phyloP scores from a whole-genome alignment of 1,284 basidiomycete genomes.

The Ceratobasidium sp. region DNA sequence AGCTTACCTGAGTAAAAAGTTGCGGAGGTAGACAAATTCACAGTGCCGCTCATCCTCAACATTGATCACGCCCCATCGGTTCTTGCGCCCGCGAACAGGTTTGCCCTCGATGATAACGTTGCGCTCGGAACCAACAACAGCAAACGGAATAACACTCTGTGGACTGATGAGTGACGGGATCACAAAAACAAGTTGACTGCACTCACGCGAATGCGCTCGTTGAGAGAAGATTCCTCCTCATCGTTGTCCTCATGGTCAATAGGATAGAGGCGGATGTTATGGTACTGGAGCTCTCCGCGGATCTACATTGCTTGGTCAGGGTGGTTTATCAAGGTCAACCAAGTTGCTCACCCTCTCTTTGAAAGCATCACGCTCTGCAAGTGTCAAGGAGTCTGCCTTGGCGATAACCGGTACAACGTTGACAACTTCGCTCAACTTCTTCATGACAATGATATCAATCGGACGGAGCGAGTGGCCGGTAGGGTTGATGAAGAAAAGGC shows the following conservation, averaged over 20 bases:
- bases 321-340: neutral
- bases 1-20: slow-evolving; percentile 90
- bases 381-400: slow-evolving; percentile 95
- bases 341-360: slow-evolving; percentile 79
- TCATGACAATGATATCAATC: slow-evolving; percentile 98
- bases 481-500: slow-evolving; percentile 98
- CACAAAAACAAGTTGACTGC: slow-evolving; percentile 30
- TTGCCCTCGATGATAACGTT: slow-evolving; percentile 96
- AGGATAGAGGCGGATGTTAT: slow-evolving; percentile 96
- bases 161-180: slow-evolving; percentile 11
- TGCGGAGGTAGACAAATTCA: slow-evolving; percentile 97
- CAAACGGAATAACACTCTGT: slow-evolving; percentile 94
- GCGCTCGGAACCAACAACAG: slow-evolving; percentile 95
- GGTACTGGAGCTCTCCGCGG: slow-evolving; percentile 90
- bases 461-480: slow-evolving; percentile 93
- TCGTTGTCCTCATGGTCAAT: slow-evolving; percentile 98
- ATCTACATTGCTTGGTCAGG: slow-evolving; percentile 67
- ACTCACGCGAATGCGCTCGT: slow-evolving; percentile 89
- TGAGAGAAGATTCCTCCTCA: slow-evolving; percentile 89
- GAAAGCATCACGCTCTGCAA: slow-evolving; percentile 93
- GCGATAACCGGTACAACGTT: slow-evolving; percentile 99
- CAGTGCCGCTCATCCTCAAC: slow-evolving; percentile 97
- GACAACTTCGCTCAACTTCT: slow-evolving; percentile 98
- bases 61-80: slow-evolving; percentile 98
- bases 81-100: slow-evolving; percentile 94